These are phyloP conservation scores for Cryptosporidium tyzzeri DNA, from an alignment of 169 alveolate species.

Conservation along the genomic window DNA sequence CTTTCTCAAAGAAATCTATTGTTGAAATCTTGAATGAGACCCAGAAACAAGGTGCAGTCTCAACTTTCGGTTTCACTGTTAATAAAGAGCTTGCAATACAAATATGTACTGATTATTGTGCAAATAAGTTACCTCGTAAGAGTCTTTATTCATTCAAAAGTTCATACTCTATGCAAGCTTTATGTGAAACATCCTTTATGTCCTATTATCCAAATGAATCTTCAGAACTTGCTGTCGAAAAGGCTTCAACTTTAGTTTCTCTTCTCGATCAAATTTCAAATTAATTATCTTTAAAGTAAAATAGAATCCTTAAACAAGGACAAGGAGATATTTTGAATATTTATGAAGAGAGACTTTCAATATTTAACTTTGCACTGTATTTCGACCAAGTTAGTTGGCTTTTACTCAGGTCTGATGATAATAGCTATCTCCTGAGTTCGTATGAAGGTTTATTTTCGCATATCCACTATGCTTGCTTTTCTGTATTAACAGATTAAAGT, in stretches of 20 bases:
- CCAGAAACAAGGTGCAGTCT: constrained; percentile 45
- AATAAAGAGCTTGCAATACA: constrained; percentile 37
- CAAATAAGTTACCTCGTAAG: constrained; percentile 11
- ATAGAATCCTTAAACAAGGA: background rate
- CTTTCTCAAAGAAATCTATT: constrained; percentile 21
- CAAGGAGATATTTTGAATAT: background rate
- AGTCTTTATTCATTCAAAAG: constrained; percentile 33
- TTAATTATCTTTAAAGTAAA: background rate
- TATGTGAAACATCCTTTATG: constrained; percentile 40
- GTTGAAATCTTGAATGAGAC: constrained; percentile 40
- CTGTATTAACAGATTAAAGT: background rate
- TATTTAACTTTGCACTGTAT: background rate
- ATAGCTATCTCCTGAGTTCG: background rate
- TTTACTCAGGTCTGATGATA: background rate
- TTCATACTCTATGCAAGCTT: constrained; percentile 20
- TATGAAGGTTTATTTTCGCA: background rate
- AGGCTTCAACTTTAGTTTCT: constrained; percentile 40
- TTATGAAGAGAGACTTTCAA: background rate
- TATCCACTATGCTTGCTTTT: background rate
- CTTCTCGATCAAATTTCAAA: constrained; percentile 36
- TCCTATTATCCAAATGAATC: constrained; percentile 27
- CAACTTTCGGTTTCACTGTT: constrained; percentile 52
- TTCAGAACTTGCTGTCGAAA: constrained; percentile 22
- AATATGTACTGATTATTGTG: constrained; percentile 39
- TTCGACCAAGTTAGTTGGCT: background rate